Conservation (phyloP, 441 rosid genomes). For the Pelargonium fulgidum region DNA sequence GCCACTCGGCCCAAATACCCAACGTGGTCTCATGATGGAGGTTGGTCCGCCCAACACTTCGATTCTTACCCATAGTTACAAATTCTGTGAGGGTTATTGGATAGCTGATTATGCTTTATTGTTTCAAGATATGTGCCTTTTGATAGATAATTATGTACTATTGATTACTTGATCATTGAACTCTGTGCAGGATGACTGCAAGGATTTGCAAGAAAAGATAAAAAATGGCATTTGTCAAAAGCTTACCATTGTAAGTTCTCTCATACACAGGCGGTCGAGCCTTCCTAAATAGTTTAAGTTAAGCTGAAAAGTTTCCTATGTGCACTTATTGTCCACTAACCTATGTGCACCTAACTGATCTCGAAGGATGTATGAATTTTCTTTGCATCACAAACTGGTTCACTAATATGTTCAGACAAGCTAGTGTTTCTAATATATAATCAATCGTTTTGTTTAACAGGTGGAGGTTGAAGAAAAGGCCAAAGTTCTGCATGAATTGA, state of each 20-base stretch:
- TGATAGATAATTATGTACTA: no score
- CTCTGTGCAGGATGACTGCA: slow-evolving; percentile 41
- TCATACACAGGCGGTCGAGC: neutral
- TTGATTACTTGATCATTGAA: slow-evolving; percentile 1
- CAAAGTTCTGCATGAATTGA: slow-evolving; percentile 37
- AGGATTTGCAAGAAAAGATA: slow-evolving; percentile 32
- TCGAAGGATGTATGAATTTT: neutral
- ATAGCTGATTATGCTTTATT: slow-evolving; percentile 6
- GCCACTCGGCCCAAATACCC: no score
- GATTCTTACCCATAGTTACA: no score
- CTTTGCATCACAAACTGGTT: neutral
- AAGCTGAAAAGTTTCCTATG: neutral
- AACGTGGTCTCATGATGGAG: no score
- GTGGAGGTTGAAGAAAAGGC: slow-evolving; percentile 43
- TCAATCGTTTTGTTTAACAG: slow-evolving; percentile 24
- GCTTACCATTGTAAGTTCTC: slow-evolving; percentile 37
- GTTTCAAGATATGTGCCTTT: neutral
- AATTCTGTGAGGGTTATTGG: no score
- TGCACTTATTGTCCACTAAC: no score
- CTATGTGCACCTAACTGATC: no score
- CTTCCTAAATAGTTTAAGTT: slow-evolving; percentile 5
- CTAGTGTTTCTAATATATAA: neutral
- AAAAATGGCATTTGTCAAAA: slow-evolving; percentile 31
- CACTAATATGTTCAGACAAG: neutral
- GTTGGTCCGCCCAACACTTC: no score